Evolutionary conservation across 805 yeast species (phyloP).

Genomic region (Myxozyma monticola): DNA sequence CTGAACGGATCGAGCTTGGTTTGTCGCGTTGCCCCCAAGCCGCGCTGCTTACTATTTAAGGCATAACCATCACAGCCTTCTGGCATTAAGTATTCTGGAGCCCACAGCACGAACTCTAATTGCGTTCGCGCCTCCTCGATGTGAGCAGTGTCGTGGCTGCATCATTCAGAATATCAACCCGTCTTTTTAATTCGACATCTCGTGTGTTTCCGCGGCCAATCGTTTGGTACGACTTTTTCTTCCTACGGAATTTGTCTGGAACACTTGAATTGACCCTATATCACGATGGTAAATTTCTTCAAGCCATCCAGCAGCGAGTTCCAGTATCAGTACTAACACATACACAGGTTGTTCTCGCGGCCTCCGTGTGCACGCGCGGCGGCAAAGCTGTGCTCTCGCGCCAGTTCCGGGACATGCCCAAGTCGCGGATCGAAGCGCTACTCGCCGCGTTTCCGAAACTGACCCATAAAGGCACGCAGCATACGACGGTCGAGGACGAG

Average conservation of each 20-base stretch:
- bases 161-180: too few species aligned
- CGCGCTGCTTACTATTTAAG: background rate
- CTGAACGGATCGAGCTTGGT: background rate
- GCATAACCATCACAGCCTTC: background rate
- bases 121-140: background rate
- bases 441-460: constrained; percentile 83
- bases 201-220: background rate
- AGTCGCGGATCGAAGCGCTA: constrained; percentile 81
- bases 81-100: background rate
- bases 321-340: background rate
- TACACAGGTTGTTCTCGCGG: constrained; percentile 57
- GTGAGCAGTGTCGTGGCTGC: too few species aligned
- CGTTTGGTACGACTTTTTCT: background rate
- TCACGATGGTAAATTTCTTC: background rate
- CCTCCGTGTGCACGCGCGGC: constrained; percentile 88
- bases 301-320: background rate
- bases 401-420: constrained; percentile 81
- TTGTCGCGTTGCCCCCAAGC: too few species aligned
- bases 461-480: constrained; percentile 71
- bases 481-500: constrained; percentile 91
- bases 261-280: background rate
- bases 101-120: background rate
- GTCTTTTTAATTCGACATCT: too few species aligned
- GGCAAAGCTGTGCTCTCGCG: constrained; percentile 89
- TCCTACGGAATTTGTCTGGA: background rate